Base-by-base conservation (phyloP, 2,329 filamentous ascomycete genomes). In the Beauveria sp. region DNA sequence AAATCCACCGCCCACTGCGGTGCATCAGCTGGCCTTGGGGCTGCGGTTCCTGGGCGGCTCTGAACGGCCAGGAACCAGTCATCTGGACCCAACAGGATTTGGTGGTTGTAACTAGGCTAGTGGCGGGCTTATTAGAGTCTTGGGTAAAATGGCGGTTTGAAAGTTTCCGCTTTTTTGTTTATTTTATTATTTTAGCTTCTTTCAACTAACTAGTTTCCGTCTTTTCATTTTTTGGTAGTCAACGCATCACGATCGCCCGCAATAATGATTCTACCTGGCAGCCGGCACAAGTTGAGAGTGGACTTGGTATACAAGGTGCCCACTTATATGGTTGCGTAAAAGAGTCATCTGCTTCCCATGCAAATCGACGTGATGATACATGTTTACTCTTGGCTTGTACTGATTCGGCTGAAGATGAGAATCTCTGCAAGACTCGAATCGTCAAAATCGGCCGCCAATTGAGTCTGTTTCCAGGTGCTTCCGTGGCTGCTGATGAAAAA, bases 161-260 rank as follows among this genome's bases (percentile, higher is more conserved):
- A 38, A 52, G 22, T 14, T 22, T 38, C 49, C 31, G 18, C 31
- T 45, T 45, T 48, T 31, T 57, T 34, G 1, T 24, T 9, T 10
- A 3, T 34, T 57, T 34, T 57, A 22, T 14, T 50, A 50, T 20
- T 52, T 42, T 43, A 34, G 31, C 31, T 26, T 40, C 10, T 40
- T 34, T 16, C 14, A 16, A 38, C 34, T 38, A 14, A 53, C 22
- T 16, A 16, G 26, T 43, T 28, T 42, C 14, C 18, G n/a, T 34
- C 50, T 54, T 7, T 26, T 26, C 20, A 46, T 18, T 46, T n/a
- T 20, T 20, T 45, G 1, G 18, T 42, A 24, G 34, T 59, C 28
- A 22, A 24, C 31, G 34, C 56, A 51, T 59, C 56, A 59, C 56
- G 56, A 59, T 59, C 56, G 55, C 55, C 20, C 31, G 16, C 22